Conservation (phyloP, 176 grass and related monocot genomes). For the Canna indica region DNA sequence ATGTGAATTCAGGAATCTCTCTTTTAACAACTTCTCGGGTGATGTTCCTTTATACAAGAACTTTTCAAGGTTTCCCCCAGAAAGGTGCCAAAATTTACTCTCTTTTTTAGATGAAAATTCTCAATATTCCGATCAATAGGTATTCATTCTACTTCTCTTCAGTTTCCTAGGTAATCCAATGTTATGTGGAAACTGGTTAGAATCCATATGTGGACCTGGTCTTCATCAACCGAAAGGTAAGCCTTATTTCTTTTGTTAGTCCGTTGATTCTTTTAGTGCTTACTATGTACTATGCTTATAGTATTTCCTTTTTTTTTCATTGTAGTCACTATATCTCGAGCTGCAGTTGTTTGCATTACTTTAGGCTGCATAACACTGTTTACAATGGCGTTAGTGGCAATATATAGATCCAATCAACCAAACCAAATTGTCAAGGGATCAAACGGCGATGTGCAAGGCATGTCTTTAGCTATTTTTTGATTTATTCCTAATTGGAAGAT, state of each 20-base stretch:
- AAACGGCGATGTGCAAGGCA: conserved; percentile 56
- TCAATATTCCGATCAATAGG: not conserved
- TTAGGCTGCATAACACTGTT: conserved; percentile 65
- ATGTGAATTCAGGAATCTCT: conserved; percentile 66
- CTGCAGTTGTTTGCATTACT: conserved; percentile 64
- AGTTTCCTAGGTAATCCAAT: conserved; percentile 83
- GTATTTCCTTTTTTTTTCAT: conserved; percentile 9
- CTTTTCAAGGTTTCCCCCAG: conserved; percentile 76
- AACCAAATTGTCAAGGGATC: conserved; percentile 53
- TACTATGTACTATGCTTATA: not conserved
- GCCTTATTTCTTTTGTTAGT: too few relatives aligned
- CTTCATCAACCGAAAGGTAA: conserved; percentile 55
- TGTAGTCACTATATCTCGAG: conserved; percentile 66
- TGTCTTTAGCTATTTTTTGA: conserved; percentile 2
- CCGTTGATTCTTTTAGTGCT: not conserved
- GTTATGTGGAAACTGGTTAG: conserved; percentile 44
- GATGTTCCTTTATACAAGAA: conserved; percentile 53
- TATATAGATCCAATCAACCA: conserved; percentile 79
- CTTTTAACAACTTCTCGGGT: conserved; percentile 90
- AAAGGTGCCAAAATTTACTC: conserved; percentile 42
- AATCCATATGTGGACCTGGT: conserved; percentile 38
- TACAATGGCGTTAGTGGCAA: conserved; percentile 49
- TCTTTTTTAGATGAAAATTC: not conserved
- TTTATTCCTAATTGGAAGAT: not conserved
- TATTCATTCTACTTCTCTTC: conserved; percentile 22